Percentiles rank a stretch among this genome's conserved stretches.
These are phyloP conservation scores for Starmerella roubikii DNA, from an alignment of 805 yeast genomes.

Conservation along the genomic window DNA sequence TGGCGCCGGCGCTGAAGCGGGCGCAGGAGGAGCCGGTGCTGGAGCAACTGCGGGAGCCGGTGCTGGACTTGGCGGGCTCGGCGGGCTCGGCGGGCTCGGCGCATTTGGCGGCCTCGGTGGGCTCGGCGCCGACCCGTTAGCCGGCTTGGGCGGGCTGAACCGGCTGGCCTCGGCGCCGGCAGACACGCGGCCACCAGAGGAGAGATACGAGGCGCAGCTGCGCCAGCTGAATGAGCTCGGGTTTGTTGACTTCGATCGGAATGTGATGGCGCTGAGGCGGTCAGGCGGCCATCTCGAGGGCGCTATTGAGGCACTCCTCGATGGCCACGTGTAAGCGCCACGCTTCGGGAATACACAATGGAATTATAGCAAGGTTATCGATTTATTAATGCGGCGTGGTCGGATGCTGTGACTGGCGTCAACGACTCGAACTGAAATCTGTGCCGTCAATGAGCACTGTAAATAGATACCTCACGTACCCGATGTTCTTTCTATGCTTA, in stretches of 20 bases:
- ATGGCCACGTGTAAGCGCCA: slow-evolving; percentile 30
- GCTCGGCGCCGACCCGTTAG: not conserved
- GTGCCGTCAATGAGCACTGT: too few relatives aligned
- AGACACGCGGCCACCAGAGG: slow-evolving; percentile 69
- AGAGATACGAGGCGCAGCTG: slow-evolving; percentile 54
- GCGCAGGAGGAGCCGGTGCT: slow-evolving; percentile 6
- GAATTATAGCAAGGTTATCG: too few relatives aligned
- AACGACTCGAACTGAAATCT: too few relatives aligned
- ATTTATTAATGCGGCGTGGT: too few relatives aligned
- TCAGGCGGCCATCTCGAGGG: slow-evolving; percentile 97
- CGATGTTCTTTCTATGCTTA: too few relatives aligned
- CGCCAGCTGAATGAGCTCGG: slow-evolving; percentile 74
- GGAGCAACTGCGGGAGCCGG: slow-evolving; percentile 7
- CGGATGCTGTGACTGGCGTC: too few relatives aligned
- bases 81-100: slow-evolving; percentile 2
- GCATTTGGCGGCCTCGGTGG: slow-evolving; percentile 32
- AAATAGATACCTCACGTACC: too few relatives aligned
- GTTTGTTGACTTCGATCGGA: slow-evolving; percentile 81
- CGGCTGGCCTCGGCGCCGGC: slow-evolving; percentile 20
- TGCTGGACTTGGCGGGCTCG: slow-evolving; percentile 6
- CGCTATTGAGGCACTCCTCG: slow-evolving; percentile 76
- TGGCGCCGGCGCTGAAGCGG: slow-evolving; percentile 1
- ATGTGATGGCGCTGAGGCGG: slow-evolving; percentile 82
- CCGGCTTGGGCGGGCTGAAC: slow-evolving; percentile 3
- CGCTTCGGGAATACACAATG: too few relatives aligned